These are phyloP conservation scores for Furcasterigmium furcatum DNA, from an alignment of 2,329 filamentous ascomycete genomes.

Conservation along the genomic window DNA sequence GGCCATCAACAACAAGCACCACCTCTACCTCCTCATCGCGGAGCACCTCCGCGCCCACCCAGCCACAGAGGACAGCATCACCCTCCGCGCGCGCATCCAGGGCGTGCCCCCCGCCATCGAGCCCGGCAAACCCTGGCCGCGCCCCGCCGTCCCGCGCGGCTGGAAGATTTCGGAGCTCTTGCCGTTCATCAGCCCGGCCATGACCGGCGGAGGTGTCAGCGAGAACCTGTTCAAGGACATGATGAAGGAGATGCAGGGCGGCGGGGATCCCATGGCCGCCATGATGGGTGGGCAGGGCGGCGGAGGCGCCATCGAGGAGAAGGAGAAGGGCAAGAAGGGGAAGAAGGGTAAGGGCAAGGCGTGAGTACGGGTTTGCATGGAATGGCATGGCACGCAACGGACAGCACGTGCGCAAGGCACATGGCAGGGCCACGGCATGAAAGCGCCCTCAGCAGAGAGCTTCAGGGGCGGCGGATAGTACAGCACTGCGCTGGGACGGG, in stretches of 20 bases:
- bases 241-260: constrained; percentile 82
- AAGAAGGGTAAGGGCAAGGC: constrained; percentile 46
- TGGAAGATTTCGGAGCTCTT: constrained; percentile 88
- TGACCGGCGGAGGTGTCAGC: constrained; percentile 88
- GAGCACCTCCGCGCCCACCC: constrained; percentile 75
- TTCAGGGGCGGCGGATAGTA: too few species aligned
- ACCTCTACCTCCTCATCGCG: constrained; percentile 80
- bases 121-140: constrained; percentile 64
- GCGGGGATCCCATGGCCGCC: constrained; percentile 42
- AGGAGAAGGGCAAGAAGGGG: constrained; percentile 42
- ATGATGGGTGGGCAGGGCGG: constrained; percentile 32
- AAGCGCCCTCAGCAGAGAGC: neutral
- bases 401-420: too few species aligned
- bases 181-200: constrained; percentile 82
- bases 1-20: constrained; percentile 71
- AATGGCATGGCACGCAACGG: neutral
- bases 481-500: too few species aligned
- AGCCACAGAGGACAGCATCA: constrained; percentile 64
- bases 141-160: constrained; percentile 74
- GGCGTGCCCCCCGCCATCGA: constrained; percentile 66
- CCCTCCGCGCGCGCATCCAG: constrained; percentile 69
- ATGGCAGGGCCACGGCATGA: too few species aligned
- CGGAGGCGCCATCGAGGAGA: constrained; percentile 21
- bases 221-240: constrained; percentile 96
- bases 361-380: constrained; percentile 10